Conservation (phyloP, 2,329 filamentous ascomycete species). For the Tolypocladium capitatum region DNA sequence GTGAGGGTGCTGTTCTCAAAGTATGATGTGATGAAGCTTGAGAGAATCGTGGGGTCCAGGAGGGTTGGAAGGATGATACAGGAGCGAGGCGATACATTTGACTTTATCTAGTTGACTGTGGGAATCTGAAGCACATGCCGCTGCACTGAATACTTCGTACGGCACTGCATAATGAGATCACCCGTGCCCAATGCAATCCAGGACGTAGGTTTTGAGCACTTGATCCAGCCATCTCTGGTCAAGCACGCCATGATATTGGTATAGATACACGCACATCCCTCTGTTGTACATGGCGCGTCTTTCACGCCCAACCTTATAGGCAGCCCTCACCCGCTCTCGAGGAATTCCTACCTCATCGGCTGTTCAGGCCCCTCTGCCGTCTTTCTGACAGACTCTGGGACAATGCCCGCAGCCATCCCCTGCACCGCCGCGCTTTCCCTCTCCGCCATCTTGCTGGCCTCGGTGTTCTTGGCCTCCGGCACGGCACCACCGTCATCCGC, state of each 20-base stretch:
- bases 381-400: slow-evolving; percentile 12
- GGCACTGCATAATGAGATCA: too few species aligned
- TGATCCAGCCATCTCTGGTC: neutral
- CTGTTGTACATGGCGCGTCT: slow-evolving; percentile 3
- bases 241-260: slow-evolving; percentile 1
- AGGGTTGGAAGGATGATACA: slow-evolving; percentile 73
- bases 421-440: slow-evolving; percentile 18
- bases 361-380: neutral
- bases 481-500: slow-evolving; percentile 6
- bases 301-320: neutral
- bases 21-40: slow-evolving; percentile 80
- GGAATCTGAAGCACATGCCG: neutral
- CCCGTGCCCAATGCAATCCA: neutral
- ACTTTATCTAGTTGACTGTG: slow-evolving; percentile 55
- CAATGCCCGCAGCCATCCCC: slow-evolving; percentile 17
- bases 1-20: slow-evolving; percentile 63
- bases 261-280: slow-evolving; percentile 1
- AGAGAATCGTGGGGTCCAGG: slow-evolving; percentile 73
- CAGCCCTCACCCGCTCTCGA: neutral
- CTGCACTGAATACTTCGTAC: neutral
- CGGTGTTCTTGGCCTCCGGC: slow-evolving; percentile 4
- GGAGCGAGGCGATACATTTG: slow-evolving; percentile 82
- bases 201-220: neutral
- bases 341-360: slow-evolving; percentile 1
- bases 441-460: slow-evolving; percentile 11